A percentile compares a stretch with the other conserved stretches of the same genome.
phyloP scores from a whole-genome alignment of 1,139 yeast genomes.

The Williopsis jadinii region DNA sequence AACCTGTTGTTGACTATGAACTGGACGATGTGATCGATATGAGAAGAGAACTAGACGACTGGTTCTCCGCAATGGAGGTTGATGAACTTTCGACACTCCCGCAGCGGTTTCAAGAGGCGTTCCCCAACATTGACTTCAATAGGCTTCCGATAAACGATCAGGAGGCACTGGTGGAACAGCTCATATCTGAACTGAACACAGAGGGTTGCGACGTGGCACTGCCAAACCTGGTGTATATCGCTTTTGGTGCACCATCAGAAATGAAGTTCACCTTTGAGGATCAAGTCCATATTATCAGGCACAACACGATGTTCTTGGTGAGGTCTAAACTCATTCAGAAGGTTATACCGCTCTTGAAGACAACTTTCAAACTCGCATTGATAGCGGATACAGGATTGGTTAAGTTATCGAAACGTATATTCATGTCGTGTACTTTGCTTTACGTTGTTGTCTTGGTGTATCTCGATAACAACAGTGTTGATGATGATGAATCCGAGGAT shows the following conservation, averaged over 20 bases:
- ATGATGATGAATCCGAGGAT: conserved; percentile 15
- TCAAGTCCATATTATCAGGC: conserved; percentile 32
- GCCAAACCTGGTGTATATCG: conserved; percentile 28
- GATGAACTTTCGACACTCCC: conserved; percentile 14
- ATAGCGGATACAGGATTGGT: conserved; percentile 3
- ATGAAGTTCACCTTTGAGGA: conserved; percentile 25
- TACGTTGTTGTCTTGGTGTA: conserved; percentile 36
- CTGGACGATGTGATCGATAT: conserved; percentile 36
- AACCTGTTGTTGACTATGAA: conserved; percentile 39
- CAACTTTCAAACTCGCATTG: conserved; percentile 4
- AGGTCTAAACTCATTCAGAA: conserved; percentile 4
- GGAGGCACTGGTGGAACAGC: conserved; percentile 13
- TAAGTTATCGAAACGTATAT: conserved; percentile 23
- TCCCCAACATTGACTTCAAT: conserved; percentile 8
- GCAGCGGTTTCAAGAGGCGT: conserved; percentile 1
- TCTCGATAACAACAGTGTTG: conserved; percentile 16
- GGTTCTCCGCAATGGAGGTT: conserved; percentile 57
- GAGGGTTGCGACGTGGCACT: conserved; percentile 2
- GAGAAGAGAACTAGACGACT: conserved; percentile 46
- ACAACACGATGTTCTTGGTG: conserved; percentile 16
- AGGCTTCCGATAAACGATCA: conserved; percentile 16
- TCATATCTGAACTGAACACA: conserved; percentile 4
- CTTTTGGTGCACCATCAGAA: conserved; percentile 37
- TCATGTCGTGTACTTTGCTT: conserved; percentile 43
- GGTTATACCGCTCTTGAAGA: conserved; percentile 3